A percentile compares a stretch with the other conserved stretches of the same genome.
Evolutionary conservation across 83 land plant genomes (phyloP).

Genomic region (Diphasiastrum complanatum): DNA sequence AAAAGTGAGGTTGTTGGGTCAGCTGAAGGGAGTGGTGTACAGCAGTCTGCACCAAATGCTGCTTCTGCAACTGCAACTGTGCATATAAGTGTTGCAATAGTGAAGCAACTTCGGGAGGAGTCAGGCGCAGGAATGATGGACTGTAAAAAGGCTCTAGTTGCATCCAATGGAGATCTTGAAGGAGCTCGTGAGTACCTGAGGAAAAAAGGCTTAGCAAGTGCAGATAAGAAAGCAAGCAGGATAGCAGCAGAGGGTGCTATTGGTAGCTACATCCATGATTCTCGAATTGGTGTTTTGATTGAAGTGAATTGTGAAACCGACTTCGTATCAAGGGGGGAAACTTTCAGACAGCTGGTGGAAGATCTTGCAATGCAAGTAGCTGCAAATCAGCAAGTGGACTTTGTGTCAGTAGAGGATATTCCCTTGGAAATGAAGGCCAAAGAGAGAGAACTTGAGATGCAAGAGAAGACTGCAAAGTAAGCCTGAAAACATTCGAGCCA

Average conservation of each 20-base stretch:
- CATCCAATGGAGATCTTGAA: slow-evolving; percentile 59
- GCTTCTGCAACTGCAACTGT: too few relatives aligned
- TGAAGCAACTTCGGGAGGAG: slow-evolving; percentile 85
- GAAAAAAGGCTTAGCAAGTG: slow-evolving; percentile 95
- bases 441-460: slow-evolving; percentile 84
- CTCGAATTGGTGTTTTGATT: slow-evolving; percentile 74
- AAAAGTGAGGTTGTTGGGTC: too few relatives aligned
- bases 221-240: slow-evolving; percentile 86
- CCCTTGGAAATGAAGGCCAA: slow-evolving; percentile 69
- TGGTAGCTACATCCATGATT: slow-evolving; percentile 92
- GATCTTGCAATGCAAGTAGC: slow-evolving; percentile 98
- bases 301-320: slow-evolving; percentile 98
- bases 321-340: slow-evolving; percentile 92
- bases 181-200: slow-evolving; percentile 80
- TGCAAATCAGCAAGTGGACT: slow-evolving; percentile 81
- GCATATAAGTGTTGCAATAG: slow-evolving; percentile 16
- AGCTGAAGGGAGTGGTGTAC: too few relatives aligned
- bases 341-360: slow-evolving; percentile 84
- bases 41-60: too few relatives aligned
- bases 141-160: slow-evolving; percentile 86
- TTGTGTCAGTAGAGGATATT: slow-evolving; percentile 68
- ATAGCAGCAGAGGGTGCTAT: slow-evolving; percentile 89
- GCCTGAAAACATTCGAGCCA: slow-evolving; percentile 76
- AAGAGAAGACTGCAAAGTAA: slow-evolving; percentile 82
- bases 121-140: slow-evolving; percentile 99